phyloP scores from a whole-genome alignment of 331 rosid species.

The Quercus lobata region DNA sequence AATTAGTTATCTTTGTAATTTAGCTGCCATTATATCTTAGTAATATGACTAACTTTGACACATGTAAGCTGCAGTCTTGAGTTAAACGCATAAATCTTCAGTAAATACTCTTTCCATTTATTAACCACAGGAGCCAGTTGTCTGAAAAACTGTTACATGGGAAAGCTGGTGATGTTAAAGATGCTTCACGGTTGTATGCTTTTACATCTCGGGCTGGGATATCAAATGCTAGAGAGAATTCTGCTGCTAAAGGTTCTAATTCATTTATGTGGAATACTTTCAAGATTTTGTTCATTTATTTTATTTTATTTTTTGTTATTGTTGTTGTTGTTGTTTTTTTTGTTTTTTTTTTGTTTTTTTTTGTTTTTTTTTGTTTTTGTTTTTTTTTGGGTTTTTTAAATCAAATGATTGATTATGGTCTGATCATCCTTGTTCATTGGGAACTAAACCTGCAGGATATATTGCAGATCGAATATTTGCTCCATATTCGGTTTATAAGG shows the following conservation, averaged over 20 bases:
- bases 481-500: conserved; percentile 71
- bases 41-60: neutral
- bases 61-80: neutral
- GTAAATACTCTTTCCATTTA: neutral
- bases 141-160: conserved; percentile 25
- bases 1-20: neutral
- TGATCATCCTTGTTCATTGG: neutral
- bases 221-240: conserved; percentile 40
- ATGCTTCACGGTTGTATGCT: conserved; percentile 14
- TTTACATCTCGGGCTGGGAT: conserved; percentile 30
- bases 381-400: too few relatives aligned
- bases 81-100: neutral
- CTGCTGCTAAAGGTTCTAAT: conserved; percentile 51
- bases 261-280: conserved; percentile 1
- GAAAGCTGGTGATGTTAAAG: conserved; percentile 31
- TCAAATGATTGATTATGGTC: neutral
- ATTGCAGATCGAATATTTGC: conserved; percentile 44
- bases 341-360: too few relatives aligned
- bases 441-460: conserved; percentile 38
- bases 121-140: conserved; percentile 31
- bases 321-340: too few relatives aligned
- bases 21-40: neutral
- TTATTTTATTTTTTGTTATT: neutral
- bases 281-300: neutral
- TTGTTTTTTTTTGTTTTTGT: too few relatives aligned